Base-by-base conservation (phyloP, 2,329 filamentous ascomycete species). In the Botrytis cinerea region DNA sequence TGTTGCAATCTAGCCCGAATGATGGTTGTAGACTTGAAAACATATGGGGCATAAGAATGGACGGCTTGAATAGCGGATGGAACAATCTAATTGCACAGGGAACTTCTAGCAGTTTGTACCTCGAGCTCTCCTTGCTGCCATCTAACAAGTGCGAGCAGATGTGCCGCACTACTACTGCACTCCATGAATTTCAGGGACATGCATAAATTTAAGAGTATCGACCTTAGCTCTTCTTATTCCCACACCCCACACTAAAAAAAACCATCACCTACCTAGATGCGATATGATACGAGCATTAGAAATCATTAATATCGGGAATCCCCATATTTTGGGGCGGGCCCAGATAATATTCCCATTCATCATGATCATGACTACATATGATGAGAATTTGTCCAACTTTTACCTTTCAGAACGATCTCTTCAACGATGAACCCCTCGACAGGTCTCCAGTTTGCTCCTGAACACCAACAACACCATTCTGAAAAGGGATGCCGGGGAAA, bases 211-310 rank as follows among this genome's bases (percentile, higher is more conserved):
- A 40, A 16, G 4, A 2, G 8, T 63, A 20, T n/a, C n/a, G 43
- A 20, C n/a, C n/a, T 64, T 46, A 32, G 61, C n/a, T 46, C 61
- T 64, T 64, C 28, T 38, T 38, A 67, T 38, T 67, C 64, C 14
- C 64, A 67, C 64, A 48, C 64, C 46, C 46, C 64, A 67, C 64
- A 67, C 46, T 16, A 38, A 67, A 51, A 46, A 46, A 25, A 28
- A 0, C 14, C n/a, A 25, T 32, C n/a, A 18, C 40, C 60, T 10
- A 61, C 22, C 35, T 16, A 51, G 5, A 54, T 38, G 38, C 38
- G 38, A 38, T 38, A 38, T 38, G 38, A 38, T n/a, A 54, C 25
- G 14, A 61, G 35, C 20, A 64, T n/a, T n/a, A 64, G 40, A 46
- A 43, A 28, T 46, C 22, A 64, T 46, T 64, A 28, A 67, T 54